Base-by-base conservation (phyloP, 2,329 filamentous ascomycete genomes). In the Fusarium redolens region DNA sequence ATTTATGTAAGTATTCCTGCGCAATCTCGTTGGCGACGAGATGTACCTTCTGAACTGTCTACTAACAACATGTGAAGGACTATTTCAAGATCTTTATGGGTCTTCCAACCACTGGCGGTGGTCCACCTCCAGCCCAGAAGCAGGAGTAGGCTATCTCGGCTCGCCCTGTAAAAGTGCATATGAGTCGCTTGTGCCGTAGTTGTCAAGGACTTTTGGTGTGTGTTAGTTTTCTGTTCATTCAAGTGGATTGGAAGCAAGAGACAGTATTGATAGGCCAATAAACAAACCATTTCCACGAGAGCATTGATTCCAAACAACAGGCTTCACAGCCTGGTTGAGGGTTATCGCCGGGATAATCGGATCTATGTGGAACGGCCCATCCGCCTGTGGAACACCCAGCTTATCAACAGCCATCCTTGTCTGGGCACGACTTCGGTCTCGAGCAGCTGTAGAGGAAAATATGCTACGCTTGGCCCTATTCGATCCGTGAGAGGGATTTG, bases 51-150 rank as follows among this genome's bases (percentile, higher is more conserved):
- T 22, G 35, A 56, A 14, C 47, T 54, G 18, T 41, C 33, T 51
- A 13, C 60, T 40, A 54, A 65, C 31, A 28, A 25, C 73, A 57
- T 30, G 22, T 12, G 60, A 69, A 91, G 88, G 93, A 96, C 78
- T 94, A 92, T 75, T 95, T 95, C 88, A 96, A 96, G 89, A 93
- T 96, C 79, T 93, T 93, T 80, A 94, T 96, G 91, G 93, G 94
- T 45, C 83, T 97, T 59, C 94, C 94, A 5, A 96, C 94, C 7
- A 97, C 94, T 2, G 94, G 93, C 67, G 92, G 93, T 47, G 83
- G 86, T 31, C 84, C 87, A n/a, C 85, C 86, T 14, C 82, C 89
- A 4, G 82, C 86, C 60, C 85, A 90, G 81, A 84, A 86, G 81
- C 83, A 87, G 78, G 57, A 74, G 35, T 73, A 73, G 43, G 56